Conservation (phyloP, 1,284 basidiomycete genomes). For the Austroboletus novae-zelandiae region DNA sequence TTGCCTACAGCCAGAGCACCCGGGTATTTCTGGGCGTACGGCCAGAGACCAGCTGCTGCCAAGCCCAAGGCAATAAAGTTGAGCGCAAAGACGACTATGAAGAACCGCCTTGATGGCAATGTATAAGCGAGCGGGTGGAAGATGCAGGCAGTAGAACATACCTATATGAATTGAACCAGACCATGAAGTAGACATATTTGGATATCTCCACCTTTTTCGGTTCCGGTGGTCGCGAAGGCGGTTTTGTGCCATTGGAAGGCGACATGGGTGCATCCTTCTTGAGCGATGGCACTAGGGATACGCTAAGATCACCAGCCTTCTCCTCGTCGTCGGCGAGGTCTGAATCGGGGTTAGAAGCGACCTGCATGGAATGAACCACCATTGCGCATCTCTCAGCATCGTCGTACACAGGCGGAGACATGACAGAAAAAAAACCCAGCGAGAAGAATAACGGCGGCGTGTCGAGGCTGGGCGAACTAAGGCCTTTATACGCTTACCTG, state of each 20-base stretch:
- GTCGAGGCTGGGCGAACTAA: slow-evolving; percentile 14
- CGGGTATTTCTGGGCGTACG: slow-evolving; percentile 55
- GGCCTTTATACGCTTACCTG: background rate
- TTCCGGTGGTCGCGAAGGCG: too few relatives aligned
- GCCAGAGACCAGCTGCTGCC: slow-evolving; percentile 63
- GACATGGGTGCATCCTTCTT: too few relatives aligned
- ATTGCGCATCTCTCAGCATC: slow-evolving; percentile 52
- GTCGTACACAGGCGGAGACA: slow-evolving; percentile 41
- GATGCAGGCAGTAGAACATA: slow-evolving; percentile 21
- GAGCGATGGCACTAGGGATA: too few relatives aligned
- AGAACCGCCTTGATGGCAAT: slow-evolving; percentile 53
- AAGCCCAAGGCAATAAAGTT: slow-evolving; percentile 61
- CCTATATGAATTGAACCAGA: slow-evolving; percentile 75
- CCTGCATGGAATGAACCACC: slow-evolving; percentile 36
- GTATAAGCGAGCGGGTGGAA: background rate
- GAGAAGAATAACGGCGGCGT: slow-evolving; percentile 14
- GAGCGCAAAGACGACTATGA: slow-evolving; percentile 53
- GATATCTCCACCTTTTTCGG: slow-evolving; percentile 44
- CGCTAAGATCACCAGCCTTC: slow-evolving; percentile 20
- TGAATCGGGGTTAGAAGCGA: slow-evolving; percentile 18
- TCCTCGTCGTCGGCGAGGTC: slow-evolving; percentile 35
- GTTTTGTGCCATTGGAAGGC: too few relatives aligned
- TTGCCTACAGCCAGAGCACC: slow-evolving; percentile 62
- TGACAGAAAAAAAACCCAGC: slow-evolving; percentile 18
- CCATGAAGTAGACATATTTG: slow-evolving; percentile 52